phyloP scores from a whole-genome alignment of 108 stramenopile genomes.

The Hondaea fermentalgiana region DNA sequence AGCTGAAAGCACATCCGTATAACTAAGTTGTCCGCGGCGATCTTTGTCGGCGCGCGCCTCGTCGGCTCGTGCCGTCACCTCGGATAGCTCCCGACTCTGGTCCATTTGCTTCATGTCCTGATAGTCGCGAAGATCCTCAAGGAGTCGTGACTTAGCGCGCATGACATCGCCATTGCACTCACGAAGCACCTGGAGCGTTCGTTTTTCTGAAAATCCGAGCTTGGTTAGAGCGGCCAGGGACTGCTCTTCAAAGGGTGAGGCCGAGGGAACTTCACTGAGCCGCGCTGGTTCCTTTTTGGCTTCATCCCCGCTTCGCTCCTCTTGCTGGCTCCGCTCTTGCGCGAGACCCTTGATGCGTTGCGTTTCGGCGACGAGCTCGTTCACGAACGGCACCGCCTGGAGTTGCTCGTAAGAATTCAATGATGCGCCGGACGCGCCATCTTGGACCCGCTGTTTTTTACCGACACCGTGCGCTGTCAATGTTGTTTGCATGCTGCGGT shows the following conservation, averaged over 20 bases:
- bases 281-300: background rate
- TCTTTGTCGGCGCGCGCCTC: background rate
- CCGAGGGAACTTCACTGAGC: background rate
- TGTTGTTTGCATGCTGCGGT: background rate
- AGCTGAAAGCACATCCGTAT: background rate
- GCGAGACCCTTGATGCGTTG: background rate
- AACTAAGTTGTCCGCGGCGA: background rate
- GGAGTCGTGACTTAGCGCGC: background rate
- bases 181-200: background rate
- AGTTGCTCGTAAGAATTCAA: background rate
- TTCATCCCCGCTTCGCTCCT: background rate
- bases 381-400: background rate
- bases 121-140: background rate
- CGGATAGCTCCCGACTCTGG: background rate
- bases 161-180: background rate
- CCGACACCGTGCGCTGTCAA: background rate
- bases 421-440: background rate
- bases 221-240: background rate
- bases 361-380: background rate
- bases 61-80: background rate
- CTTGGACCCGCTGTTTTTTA: background rate
- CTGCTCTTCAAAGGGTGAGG: background rate
- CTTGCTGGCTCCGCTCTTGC: background rate
- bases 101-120: background rate
- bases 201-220: background rate